phyloP scores from a whole-genome alignment of 192 early-diverging fungal species.

The Coemansia sp. region DNA sequence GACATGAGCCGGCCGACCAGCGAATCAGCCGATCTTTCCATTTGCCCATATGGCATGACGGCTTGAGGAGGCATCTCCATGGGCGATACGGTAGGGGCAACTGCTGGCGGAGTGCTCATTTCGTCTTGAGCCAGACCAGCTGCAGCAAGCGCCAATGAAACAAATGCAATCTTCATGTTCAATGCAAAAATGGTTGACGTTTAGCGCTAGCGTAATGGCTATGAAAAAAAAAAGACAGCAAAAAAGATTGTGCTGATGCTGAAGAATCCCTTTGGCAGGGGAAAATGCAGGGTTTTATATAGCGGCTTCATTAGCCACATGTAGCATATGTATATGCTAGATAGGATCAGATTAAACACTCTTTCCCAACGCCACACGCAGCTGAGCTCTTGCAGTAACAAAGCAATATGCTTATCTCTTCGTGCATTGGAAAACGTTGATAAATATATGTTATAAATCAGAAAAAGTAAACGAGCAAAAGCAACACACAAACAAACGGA shows the following conservation, averaged over 20 bases:
- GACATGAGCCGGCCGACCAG: conserved; percentile 14
- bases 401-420: too few relatives aligned
- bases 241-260: conserved; percentile 5
- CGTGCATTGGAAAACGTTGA: too few relatives aligned
- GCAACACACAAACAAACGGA: not conserved
- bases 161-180: conserved; percentile 20
- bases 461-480: not conserved
- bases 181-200: not conserved
- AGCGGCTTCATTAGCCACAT: too few relatives aligned
- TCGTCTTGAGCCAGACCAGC: conserved; percentile 12
- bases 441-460: too few relatives aligned
- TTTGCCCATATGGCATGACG: not conserved
- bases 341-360: too few relatives aligned
- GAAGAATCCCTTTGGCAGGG: too few relatives aligned
- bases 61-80: not conserved
- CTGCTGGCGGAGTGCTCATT: not conserved
- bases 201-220: too few relatives aligned
- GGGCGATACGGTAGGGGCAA: not conserved
- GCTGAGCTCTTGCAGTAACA: too few relatives aligned
- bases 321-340: too few relatives aligned
- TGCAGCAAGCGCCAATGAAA: conserved; percentile 10
- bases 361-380: too few relatives aligned
- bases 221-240: conserved; percentile 1
- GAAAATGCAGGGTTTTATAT: not conserved
- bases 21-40: not conserved